Percentiles rank a stretch among this genome's conserved stretches.
These are phyloP conservation scores for Boletus fagicola DNA, from an alignment of 768 basidiomycete genomes.

Conservation along the genomic window DNA sequence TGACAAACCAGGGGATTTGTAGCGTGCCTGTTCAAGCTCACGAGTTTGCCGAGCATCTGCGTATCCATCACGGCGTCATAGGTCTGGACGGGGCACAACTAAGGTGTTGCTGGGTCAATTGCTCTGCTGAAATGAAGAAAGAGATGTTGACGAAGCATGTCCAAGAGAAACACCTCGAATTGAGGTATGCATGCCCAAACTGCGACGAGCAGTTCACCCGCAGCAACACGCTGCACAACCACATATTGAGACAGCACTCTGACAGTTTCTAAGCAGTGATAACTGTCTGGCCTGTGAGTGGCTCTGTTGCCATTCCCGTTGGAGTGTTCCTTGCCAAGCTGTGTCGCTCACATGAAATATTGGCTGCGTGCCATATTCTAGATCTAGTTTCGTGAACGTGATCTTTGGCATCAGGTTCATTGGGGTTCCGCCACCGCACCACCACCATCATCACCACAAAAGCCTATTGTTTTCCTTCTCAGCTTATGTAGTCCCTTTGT, in stretches of 20 bases:
- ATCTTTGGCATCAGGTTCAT: not conserved
- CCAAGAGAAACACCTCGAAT: slow-evolving; percentile 25
- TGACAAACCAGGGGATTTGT: not conserved
- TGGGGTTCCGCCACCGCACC: no score
- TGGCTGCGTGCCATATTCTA: not conserved
- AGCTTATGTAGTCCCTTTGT: no score
- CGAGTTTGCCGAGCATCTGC: slow-evolving; percentile 23
- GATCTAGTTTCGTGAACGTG: not conserved
- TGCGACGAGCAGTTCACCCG: slow-evolving; percentile 29
- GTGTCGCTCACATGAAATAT: slow-evolving; percentile 4
- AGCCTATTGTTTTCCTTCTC: no score
- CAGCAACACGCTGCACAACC: slow-evolving; percentile 18
- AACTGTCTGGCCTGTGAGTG: not conserved
- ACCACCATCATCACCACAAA: no score
- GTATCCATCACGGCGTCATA: slow-evolving; percentile 16
- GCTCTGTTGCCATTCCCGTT: not conserved
- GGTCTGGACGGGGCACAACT: slow-evolving; percentile 13
- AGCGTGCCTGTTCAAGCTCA: not conserved
- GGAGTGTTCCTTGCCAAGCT: slow-evolving; percentile 24
- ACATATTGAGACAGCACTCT: slow-evolving; percentile 12
- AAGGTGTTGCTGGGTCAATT: slow-evolving; percentile 21
- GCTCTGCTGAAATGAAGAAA: slow-evolving; percentile 21
- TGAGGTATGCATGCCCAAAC: slow-evolving; percentile 11
- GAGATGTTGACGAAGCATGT: slow-evolving; percentile 30
- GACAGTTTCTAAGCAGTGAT: not conserved